A percentile compares a stretch with the other conserved stretches of the same genome.
These are phyloP conservation scores for Gautieria morchelliformis DNA, from an alignment of 768 basidiomycete genomes.

Conservation along the genomic window DNA sequence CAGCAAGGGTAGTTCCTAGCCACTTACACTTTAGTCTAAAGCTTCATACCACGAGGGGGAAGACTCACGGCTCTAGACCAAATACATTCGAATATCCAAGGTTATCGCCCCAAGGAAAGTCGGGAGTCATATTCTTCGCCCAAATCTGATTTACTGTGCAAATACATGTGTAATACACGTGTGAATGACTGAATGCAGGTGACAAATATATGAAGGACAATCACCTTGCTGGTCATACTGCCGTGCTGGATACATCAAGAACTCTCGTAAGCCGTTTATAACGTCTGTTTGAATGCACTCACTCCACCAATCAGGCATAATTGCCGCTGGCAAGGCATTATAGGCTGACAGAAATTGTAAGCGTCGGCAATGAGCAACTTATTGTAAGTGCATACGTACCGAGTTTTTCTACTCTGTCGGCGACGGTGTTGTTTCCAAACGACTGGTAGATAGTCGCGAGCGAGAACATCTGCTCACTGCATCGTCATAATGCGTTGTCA, in stretches of 20 bases:
- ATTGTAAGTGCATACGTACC: background rate
- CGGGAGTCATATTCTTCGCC: background rate
- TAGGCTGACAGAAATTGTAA: background rate
- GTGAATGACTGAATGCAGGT: background rate
- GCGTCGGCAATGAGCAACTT: background rate
- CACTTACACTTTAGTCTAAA: no score
- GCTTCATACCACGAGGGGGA: background rate
- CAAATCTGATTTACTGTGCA: background rate
- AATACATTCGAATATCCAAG: background rate
- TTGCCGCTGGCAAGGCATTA: background rate
- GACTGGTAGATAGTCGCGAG: background rate
- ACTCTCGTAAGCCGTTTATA: background rate
- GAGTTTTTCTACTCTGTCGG: background rate
- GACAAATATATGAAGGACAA: background rate
- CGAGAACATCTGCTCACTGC: background rate
- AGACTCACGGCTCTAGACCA: background rate
- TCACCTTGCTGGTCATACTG: background rate
- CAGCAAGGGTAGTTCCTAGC: background rate
- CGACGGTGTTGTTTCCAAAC: background rate
- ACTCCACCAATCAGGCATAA: slow-evolving; percentile 2
- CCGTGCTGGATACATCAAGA: background rate
- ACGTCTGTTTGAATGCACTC: background rate
- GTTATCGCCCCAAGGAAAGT: background rate
- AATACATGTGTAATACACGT: background rate
- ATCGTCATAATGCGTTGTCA: background rate